These are phyloP conservation scores for Hericium erinaceus DNA, from an alignment of 768 basidiomycete species.

Conservation along the genomic window DNA sequence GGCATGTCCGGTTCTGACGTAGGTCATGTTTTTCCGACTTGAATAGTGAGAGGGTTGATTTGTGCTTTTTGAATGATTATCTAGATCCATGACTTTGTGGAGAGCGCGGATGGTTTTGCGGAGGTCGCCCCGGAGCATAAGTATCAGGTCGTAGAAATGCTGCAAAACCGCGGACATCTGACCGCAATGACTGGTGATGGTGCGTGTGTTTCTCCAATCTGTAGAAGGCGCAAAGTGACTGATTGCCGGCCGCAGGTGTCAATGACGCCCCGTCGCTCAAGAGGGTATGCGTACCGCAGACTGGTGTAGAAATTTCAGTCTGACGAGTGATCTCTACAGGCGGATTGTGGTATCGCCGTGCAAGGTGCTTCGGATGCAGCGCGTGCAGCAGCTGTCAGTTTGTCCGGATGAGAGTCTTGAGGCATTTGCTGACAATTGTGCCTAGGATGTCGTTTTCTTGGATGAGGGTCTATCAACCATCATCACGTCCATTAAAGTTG, in stretches of 20 bases:
- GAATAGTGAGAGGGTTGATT: neutral
- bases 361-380: constrained; percentile 35
- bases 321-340: constrained; percentile 10
- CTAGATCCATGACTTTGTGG: constrained; percentile 33
- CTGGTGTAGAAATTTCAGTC: constrained; percentile 2
- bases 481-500: constrained; percentile 38
- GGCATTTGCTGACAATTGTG: neutral
- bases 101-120: constrained; percentile 41
- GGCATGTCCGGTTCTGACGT: constrained; percentile 32
- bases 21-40: neutral
- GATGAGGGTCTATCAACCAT: constrained; percentile 34
- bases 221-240: constrained; percentile 8
- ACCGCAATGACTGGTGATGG: constrained; percentile 36
- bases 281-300: constrained; percentile 15
- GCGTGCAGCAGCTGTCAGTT: constrained; percentile 24
- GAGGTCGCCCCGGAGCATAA: constrained; percentile 41
- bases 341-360: constrained; percentile 32
- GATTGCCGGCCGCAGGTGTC: constrained; percentile 4
- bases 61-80: neutral
- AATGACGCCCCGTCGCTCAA: constrained; percentile 28
- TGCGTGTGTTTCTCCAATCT: constrained; percentile 1
- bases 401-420: neutral
- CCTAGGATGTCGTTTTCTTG: constrained; percentile 35
- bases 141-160: constrained; percentile 28
- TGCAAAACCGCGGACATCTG: constrained; percentile 32